Evolutionary conservation across 139 green algal species (phyloP).

Genomic region (Coelastrella sp.): DNA sequence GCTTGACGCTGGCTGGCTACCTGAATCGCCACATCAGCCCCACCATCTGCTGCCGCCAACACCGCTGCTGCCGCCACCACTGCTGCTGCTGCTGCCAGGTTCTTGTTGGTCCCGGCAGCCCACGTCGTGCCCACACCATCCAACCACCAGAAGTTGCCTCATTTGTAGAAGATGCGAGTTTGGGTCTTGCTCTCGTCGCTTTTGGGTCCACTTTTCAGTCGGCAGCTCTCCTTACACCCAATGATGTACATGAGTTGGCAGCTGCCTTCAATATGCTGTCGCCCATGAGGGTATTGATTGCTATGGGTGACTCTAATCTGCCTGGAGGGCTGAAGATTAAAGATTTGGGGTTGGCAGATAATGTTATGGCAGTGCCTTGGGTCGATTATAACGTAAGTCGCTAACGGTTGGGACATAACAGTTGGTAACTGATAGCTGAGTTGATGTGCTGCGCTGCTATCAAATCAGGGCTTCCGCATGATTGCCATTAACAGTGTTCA

Average conservation of each 20-base stretch:
- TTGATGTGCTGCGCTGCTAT: too few species aligned
- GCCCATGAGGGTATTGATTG: conserved; percentile 2
- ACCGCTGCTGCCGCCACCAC: neutral
- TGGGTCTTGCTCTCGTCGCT: neutral
- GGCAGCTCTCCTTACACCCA: neutral
- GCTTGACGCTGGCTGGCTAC: too few species aligned
- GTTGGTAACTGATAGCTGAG: neutral
- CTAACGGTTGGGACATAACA: neutral
- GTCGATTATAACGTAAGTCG: conserved; percentile 36
- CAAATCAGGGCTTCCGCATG: too few species aligned
- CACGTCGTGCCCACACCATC: neutral
- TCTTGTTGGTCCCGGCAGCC: conserved; percentile 9
- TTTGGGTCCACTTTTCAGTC: conserved; percentile 3
- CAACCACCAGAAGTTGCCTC: neutral
- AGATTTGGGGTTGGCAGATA: neutral
- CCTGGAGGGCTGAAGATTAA: neutral
- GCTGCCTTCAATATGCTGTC: neutral
- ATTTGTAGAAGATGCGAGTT: neutral
- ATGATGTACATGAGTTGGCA: conserved; percentile 8
- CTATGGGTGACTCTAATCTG: neutral
- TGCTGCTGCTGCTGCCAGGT: neutral
- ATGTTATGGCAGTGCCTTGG: conserved; percentile 3
- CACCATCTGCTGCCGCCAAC: neutral
- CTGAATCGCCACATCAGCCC: neutral
- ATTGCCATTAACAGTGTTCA: too few species aligned